These are phyloP conservation scores for Phytophthora fragariae DNA, from an alignment of 352 stramenopile species.

Conservation along the genomic window DNA sequence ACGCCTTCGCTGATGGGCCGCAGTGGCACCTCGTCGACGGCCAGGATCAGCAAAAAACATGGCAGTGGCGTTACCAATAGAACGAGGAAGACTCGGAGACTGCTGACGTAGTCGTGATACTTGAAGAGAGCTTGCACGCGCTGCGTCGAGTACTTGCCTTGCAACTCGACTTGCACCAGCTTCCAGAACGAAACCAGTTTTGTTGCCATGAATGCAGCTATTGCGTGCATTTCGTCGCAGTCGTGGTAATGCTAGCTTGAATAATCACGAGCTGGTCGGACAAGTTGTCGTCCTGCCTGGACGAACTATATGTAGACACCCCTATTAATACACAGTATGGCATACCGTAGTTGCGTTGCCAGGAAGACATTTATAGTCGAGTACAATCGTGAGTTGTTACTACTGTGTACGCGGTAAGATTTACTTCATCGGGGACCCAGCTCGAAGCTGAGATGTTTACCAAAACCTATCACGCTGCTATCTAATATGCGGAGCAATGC, in stretches of 20 bases:
- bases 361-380: not conserved
- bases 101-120: not conserved
- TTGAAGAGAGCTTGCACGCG: not conserved
- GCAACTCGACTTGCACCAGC: conserved; percentile 1
- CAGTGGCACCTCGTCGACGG: not conserved
- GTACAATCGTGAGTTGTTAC: not conserved
- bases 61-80: not conserved
- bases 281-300: not conserved
- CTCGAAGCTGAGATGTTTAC: no score
- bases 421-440: not conserved
- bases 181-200: not conserved
- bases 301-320: not conserved
- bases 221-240: not conserved
- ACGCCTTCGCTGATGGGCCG: conserved; percentile 2
- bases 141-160: conserved; percentile 2
- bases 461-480: no score
- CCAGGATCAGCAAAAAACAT: not conserved
- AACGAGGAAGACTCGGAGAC: not conserved
- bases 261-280: not conserved
- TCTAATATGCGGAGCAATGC: no score
- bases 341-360: not conserved
- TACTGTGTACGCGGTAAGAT: not conserved
- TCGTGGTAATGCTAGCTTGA: not conserved
- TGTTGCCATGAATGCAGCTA: not conserved
- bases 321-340: not conserved